Conservation (phyloP, 495 filamentous ascomycete genomes). For the Aspergillus ostianus region DNA sequence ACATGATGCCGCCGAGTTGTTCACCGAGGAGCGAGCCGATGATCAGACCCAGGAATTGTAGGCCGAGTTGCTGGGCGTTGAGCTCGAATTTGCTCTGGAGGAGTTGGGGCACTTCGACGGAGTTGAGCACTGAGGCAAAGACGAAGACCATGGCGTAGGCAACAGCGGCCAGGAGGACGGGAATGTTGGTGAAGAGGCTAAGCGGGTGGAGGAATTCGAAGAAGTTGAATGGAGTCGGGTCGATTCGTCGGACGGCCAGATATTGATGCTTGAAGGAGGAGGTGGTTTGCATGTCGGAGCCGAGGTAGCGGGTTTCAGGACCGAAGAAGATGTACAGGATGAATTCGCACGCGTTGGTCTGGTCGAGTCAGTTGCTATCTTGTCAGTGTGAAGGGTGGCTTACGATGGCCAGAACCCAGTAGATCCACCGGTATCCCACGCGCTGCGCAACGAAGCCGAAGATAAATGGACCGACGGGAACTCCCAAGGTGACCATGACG, state of each 20-base stretch:
- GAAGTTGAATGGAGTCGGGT: slow-evolving; percentile 43
- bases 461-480: slow-evolving; percentile 47
- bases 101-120: slow-evolving; percentile 55
- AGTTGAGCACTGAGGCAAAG: slow-evolving; percentile 45
- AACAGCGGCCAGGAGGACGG: slow-evolving; percentile 46
- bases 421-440: slow-evolving; percentile 45
- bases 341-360: slow-evolving; percentile 54
- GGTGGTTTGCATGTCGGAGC: slow-evolving; percentile 21
- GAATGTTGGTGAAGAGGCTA: slow-evolving; percentile 37
- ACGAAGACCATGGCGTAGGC: slow-evolving; percentile 55
- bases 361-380: slow-evolving; percentile 5
- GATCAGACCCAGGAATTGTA: slow-evolving; percentile 54
- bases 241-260: slow-evolving; percentile 45
- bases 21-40: slow-evolving; percentile 56
- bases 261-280: slow-evolving; percentile 45
- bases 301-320: slow-evolving; percentile 57
- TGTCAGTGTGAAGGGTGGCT: slow-evolving; percentile 8
- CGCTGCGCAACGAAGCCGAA: slow-evolving; percentile 49
- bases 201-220: slow-evolving; percentile 50
- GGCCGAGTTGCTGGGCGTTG: slow-evolving; percentile 50
- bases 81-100: slow-evolving; percentile 51
- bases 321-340: slow-evolving; percentile 54
- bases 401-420: slow-evolving; percentile 47
- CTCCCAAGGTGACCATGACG: slow-evolving; percentile 53
- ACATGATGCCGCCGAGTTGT: slow-evolving; percentile 50